Conservation (phyloP, 345 rosid genomes). For the Carallia pectinifolia region DNA sequence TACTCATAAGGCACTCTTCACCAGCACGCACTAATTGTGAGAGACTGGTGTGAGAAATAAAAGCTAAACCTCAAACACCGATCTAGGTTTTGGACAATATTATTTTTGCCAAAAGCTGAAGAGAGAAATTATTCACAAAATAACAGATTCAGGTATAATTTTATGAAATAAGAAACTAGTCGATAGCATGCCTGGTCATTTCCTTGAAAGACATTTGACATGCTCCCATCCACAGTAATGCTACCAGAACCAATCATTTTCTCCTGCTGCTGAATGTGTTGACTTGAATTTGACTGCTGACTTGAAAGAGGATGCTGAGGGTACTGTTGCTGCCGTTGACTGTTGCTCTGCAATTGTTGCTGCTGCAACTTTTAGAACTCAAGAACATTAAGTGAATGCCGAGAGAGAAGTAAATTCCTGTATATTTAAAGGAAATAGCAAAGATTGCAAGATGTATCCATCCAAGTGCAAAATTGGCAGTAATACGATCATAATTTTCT, state of each 20-base stretch:
- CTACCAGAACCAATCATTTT: slow-evolving; percentile 39
- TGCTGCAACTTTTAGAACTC: slow-evolving; percentile 37
- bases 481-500: too few species aligned
- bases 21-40: too few species aligned
- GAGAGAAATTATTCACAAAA: too few species aligned
- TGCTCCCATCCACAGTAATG: slow-evolving; percentile 40
- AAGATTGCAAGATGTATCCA: neutral
- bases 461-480: too few species aligned
- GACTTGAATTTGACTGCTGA: slow-evolving; percentile 45
- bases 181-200: slow-evolving; percentile 43
- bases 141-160: neutral
- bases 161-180: slow-evolving; percentile 1
- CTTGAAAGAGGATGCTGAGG: slow-evolving; percentile 41
- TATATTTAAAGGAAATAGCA: slow-evolving; percentile 9
- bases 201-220: slow-evolving; percentile 44
- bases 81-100: too few species aligned
- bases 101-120: too few species aligned
- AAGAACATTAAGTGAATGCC: slow-evolving; percentile 12
- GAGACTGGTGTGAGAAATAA: too few species aligned
- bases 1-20: too few species aligned
- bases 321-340: slow-evolving; percentile 39
- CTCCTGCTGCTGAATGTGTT: slow-evolving; percentile 43
- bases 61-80: too few species aligned
- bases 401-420: slow-evolving; percentile 10
- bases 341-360: slow-evolving; percentile 38